Evolutionary conservation across 441 rosid genomes (phyloP), one percentile per base, ranked within the genome.

Genomic region (Hura crepitans): DNA sequence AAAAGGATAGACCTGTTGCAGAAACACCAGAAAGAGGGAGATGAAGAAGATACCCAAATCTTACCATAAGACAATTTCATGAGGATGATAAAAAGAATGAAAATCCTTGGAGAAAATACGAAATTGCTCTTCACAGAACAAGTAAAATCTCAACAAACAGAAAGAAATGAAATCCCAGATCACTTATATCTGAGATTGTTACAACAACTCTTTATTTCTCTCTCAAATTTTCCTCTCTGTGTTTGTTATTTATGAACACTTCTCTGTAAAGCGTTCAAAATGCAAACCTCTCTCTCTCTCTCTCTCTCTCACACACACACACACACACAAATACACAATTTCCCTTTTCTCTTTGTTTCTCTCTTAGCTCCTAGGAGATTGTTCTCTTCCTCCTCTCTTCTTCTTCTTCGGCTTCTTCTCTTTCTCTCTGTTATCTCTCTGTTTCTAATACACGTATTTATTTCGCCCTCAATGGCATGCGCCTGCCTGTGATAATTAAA

Each of bases 11-110:
- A 45, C 56, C n/a, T 2, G 25, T 53, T 2, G 6, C 43, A 54
- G 23, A 73, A 28, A 30, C 15, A 71, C 13, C 73, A 53, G 2
- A 42, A 12, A 42, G 46, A 42, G 14, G 12, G 15, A 11, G 23
- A 51, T 55, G 31, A 65, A 31, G 47, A 69, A 22, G 61, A 37
- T 25, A 59, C 68, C 28, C 20, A 57, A 28, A 61, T 7, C 75
- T 64, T 72, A 77, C 79, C 72, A 70, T 39, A 69, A 72, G 75
- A 68, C 0, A 68, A 47, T 39, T 68, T 66, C 73, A 83, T 75
- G 55, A 57, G 9, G 35, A 49, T 22, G 20, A 37, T 22, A 11
- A 5, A 33, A 11, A 22, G 27, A 62, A 37, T 20, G 47, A 28
- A 18, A 39, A 31, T 27, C 35, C 31, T 20, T 11, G 2, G 10